Evolutionary conservation across 371 early-diverging fungal species (phyloP).

Genomic region (Mucor saturninus): DNA sequence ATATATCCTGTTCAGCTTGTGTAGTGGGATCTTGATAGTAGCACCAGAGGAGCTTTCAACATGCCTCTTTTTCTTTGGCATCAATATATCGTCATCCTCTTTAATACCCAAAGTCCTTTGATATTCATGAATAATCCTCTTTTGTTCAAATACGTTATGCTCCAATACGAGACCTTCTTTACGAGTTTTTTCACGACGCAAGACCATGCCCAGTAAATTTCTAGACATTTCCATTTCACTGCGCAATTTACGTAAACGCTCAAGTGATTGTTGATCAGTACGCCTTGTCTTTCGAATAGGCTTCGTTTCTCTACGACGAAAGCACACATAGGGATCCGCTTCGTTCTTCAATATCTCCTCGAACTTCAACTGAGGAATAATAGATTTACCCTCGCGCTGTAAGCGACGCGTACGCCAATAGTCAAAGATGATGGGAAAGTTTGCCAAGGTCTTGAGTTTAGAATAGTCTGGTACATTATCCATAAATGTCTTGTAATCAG

Average conservation of each 20-base stretch:
- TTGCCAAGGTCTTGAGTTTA: conserved; percentile 10
- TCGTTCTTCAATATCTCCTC: conserved; percentile 77
- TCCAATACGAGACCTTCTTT: conserved; percentile 74
- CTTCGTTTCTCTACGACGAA: conserved; percentile 92
- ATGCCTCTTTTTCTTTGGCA: conserved; percentile 48
- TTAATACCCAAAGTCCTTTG: conserved; percentile 62
- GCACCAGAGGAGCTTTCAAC: conserved; percentile 36
- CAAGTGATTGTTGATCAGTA: conserved; percentile 83
- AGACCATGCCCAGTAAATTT: conserved; percentile 78
- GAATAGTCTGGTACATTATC: conserved; percentile 23
- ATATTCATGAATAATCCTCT: conserved; percentile 59
- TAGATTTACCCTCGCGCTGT: conserved; percentile 52
- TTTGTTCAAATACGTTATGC: conserved; percentile 63
- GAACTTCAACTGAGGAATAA: conserved; percentile 66
- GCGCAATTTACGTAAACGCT: conserved; percentile 82
- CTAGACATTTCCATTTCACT: conserved; percentile 79
- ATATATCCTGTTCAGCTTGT: conserved; percentile 27
- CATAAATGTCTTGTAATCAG: conserved; percentile 20
- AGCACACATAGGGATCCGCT: conserved; percentile 94
- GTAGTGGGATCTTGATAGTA: conserved; percentile 37
- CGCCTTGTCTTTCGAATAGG: conserved; percentile 87
- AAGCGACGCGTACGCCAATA: conserved; percentile 46
- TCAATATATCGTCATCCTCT: conserved; percentile 54
- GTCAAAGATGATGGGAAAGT: conserved; percentile 24
- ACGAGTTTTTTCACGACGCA: conserved; percentile 77